Conservation (phyloP, 192 early-diverging fungal species). For the Podila horticola region DNA sequence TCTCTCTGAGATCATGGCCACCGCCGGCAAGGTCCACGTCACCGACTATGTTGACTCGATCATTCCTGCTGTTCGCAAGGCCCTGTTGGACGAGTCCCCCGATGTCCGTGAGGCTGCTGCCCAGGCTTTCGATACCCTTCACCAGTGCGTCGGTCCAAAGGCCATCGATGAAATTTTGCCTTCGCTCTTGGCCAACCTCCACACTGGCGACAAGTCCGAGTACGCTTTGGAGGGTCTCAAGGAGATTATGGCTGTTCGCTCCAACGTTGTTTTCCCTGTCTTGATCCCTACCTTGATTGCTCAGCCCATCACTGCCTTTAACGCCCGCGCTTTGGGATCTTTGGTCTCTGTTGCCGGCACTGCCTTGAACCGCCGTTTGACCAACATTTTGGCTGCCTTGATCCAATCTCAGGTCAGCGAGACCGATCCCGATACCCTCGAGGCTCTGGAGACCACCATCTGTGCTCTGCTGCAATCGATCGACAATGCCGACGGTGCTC, state of each 20-base stretch:
- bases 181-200: constrained; percentile 83
- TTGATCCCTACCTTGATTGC: constrained; percentile 95
- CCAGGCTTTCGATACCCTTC: constrained; percentile 93
- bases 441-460: constrained; percentile 79
- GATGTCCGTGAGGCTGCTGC: constrained; percentile 96
- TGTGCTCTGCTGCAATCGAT: constrained; percentile 77
- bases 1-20: constrained; percentile 89
- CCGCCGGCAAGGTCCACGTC: constrained; percentile 83
- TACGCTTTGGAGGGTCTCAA: constrained; percentile 95
- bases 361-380: constrained; percentile 84
- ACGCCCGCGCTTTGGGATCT: constrained; percentile 89
- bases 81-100: constrained; percentile 84
- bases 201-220: constrained; percentile 63
- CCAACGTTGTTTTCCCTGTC: constrained; percentile 97
- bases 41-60: constrained; percentile 89
- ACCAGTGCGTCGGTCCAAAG: constrained; percentile 89
- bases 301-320: constrained; percentile 89
- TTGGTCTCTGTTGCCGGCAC: constrained; percentile 91
- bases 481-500: constrained; percentile 85
- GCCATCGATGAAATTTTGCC: constrained; percentile 96
- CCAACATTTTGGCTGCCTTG: constrained; percentile 82
- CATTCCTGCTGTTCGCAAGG: constrained; percentile 82
- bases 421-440: constrained; percentile 68
- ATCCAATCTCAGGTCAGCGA: constrained; percentile 80
- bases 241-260: constrained; percentile 97